Conservation (phyloP, 768 basidiomycete species). For the Trametes coccinea region DNA sequence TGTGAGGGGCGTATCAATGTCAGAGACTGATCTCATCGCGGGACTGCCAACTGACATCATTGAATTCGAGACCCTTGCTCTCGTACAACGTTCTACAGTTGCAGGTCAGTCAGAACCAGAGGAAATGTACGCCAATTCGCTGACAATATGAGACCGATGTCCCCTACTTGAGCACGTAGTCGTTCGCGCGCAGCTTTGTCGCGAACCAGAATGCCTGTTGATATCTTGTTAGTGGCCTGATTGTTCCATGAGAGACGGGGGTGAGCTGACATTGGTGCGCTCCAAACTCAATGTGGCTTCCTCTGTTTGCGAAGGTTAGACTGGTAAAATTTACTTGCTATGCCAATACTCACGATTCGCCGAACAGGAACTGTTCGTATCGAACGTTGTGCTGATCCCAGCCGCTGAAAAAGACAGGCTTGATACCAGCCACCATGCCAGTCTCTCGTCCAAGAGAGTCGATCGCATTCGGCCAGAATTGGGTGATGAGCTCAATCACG, state of each 20-base stretch:
- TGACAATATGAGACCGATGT: conserved; percentile 59
- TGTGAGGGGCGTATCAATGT: conserved; percentile 25
- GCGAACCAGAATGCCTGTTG: conserved; percentile 67
- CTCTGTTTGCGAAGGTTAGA: conserved; percentile 32
- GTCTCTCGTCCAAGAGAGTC: conserved; percentile 57
- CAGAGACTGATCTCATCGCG: background rate
- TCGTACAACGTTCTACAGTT: conserved; percentile 51
- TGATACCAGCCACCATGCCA: conserved; percentile 53
- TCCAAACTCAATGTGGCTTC: conserved; percentile 56
- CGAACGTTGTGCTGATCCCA: conserved; percentile 43
- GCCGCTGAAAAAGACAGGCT: conserved; percentile 58
- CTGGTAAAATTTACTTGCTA: background rate
- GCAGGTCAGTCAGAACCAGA: background rate
- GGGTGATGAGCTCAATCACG: conserved; percentile 59
- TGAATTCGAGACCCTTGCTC: conserved; percentile 68
- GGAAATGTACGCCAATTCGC: conserved; percentile 20
- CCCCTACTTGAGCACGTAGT: conserved; percentile 52
- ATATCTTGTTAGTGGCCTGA: background rate
- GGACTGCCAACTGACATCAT: conserved; percentile 44
- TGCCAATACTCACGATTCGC: conserved; percentile 40
- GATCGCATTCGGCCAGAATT: conserved; percentile 65
- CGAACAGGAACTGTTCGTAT: conserved; percentile 61
- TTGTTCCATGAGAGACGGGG: background rate
- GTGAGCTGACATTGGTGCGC: conserved; percentile 59
- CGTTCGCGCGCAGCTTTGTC: conserved; percentile 51